Conservation (phyloP, 2,329 filamentous ascomycete genomes). For the Penicillium sp. region DNA sequence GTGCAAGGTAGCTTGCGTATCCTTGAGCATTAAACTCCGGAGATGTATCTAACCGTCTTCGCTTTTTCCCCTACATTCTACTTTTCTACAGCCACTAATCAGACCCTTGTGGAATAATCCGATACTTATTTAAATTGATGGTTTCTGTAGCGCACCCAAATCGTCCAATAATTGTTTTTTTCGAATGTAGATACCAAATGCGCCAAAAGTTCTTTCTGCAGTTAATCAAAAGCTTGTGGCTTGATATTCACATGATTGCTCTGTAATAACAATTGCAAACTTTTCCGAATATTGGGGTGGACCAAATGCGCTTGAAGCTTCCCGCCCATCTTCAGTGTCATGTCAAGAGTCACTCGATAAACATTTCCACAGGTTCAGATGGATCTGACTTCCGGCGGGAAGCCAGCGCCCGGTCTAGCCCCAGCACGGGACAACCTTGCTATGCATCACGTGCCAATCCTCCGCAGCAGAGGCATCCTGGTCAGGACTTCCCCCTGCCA, state of each 20-base stretch:
- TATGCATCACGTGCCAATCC: neutral
- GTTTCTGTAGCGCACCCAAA: neutral
- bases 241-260: neutral
- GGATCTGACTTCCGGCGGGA: neutral
- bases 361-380: neutral
- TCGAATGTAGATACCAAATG: neutral
- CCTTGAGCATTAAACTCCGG: conserved; percentile 63
- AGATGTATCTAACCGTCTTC: conserved; percentile 19
- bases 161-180: neutral
- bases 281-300: neutral
- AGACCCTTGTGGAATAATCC: neutral
- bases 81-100: conserved; percentile 3
- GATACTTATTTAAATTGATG: neutral
- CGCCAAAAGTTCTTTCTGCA: neutral
- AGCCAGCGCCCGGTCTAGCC: neutral
- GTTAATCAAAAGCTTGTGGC: neutral
- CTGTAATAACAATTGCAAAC: neutral
- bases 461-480: no score
- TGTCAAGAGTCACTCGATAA: neutral
- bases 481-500: no score
- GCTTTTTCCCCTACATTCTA: conserved; percentile 12
- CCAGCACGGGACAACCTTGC: neutral
- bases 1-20: conserved; percentile 92
- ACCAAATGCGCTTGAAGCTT: neutral
- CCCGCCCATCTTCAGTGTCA: neutral